Evolutionary conservation across 1,139 yeast genomes (phyloP).

Genomic region (Sugiyamaella castrensis): DNA sequence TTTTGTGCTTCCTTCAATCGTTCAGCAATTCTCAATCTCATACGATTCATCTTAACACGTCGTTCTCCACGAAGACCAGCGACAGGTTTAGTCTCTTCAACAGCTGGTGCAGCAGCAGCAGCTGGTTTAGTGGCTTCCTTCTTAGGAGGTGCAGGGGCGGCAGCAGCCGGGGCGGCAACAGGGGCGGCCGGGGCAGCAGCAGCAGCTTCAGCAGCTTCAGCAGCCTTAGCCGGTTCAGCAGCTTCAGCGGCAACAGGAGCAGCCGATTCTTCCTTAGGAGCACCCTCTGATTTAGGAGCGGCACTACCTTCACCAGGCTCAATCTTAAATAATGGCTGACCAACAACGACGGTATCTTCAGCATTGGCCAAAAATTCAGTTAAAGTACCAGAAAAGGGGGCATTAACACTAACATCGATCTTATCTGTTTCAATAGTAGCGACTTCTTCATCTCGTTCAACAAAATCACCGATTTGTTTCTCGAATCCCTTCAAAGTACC

Average conservation of each 20-base stretch:
- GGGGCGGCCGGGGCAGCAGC: background rate
- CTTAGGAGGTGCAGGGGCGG: constrained; percentile 20
- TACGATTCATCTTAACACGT: constrained; percentile 98
- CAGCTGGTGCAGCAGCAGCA: constrained; percentile 34
- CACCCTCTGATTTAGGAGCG: constrained; percentile 28
- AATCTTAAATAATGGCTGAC: constrained; percentile 85
- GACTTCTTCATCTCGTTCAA: constrained; percentile 81
- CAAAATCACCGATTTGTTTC: constrained; percentile 80
- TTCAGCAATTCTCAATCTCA: constrained; percentile 98
- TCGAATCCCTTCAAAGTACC: constrained; percentile 85
- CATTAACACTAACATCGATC: constrained; percentile 94
- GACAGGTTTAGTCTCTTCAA: constrained; percentile 41
- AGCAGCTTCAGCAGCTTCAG: constrained; percentile 8
- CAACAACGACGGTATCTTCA: constrained; percentile 95
- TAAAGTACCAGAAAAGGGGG: constrained; percentile 90
- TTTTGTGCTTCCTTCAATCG: constrained; percentile 99
- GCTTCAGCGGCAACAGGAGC: constrained; percentile 23
- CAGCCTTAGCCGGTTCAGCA: constrained; percentile 21
- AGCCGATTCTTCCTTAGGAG: constrained; percentile 31
- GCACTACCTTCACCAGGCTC: constrained; percentile 78
- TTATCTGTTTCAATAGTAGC: constrained; percentile 99
- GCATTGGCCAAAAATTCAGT: constrained; percentile 77
- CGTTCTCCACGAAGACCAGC: constrained; percentile 76
- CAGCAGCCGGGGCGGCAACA: constrained; percentile 1
- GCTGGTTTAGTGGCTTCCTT: constrained; percentile 30